Evolutionary conservation across 1,284 basidiomycete genomes (phyloP).

Genomic region (Kwoniella shivajii): DNA sequence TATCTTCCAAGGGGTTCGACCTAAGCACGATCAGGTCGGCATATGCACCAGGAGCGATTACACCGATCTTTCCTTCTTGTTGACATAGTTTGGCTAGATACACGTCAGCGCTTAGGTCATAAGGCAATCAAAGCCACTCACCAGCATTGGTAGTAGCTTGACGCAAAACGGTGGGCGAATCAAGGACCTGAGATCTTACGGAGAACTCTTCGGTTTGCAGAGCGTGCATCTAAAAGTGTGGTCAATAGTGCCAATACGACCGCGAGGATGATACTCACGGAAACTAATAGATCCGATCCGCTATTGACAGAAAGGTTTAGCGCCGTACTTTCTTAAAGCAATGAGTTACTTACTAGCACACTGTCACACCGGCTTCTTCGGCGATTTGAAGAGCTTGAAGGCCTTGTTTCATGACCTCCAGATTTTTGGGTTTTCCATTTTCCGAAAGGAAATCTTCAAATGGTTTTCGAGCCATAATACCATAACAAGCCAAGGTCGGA

Average conservation of each 20-base stretch:
- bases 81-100: slow-evolving; percentile 54
- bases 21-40: slow-evolving; percentile 58
- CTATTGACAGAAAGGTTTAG: background rate
- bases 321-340: too few species aligned
- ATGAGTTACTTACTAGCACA: slow-evolving; percentile 7
- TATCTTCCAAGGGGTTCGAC: slow-evolving; percentile 58
- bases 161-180: slow-evolving; percentile 52
- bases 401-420: slow-evolving; percentile 54
- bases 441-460: slow-evolving; percentile 57
- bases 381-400: slow-evolving; percentile 42
- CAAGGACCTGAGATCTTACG: slow-evolving; percentile 54
- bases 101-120: too few species aligned
- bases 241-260: background rate
- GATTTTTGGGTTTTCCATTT: slow-evolving; percentile 55
- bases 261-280: background rate
- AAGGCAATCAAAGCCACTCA: background rate
- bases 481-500: slow-evolving; percentile 58
- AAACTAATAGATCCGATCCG: slow-evolving; percentile 53
- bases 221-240: slow-evolving; percentile 18
- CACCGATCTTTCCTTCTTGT: slow-evolving; percentile 53
- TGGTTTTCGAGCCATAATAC: slow-evolving; percentile 57
- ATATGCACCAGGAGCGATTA: slow-evolving; percentile 51
- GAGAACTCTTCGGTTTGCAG: slow-evolving; percentile 49
- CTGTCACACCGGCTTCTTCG: slow-evolving; percentile 4
- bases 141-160: slow-evolving; percentile 58